These are phyloP conservation scores for Pelagophyceae sp. DNA, from an alignment of 352 stramenopile species.

Conservation along the genomic window DNA sequence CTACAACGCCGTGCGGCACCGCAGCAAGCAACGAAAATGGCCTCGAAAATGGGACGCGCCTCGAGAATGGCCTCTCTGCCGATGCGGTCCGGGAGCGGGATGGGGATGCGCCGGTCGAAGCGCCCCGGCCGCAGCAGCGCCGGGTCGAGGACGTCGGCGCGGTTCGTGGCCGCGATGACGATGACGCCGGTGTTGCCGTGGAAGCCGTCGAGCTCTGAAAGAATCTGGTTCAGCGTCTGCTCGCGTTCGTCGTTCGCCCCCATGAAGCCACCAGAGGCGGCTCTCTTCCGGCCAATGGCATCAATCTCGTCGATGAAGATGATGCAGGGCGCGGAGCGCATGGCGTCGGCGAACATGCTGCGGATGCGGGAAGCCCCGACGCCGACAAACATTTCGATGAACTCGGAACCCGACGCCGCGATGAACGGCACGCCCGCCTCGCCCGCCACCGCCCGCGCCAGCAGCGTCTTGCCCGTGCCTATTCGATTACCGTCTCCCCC, in stretches of 20 bases:
- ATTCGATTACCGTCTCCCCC: too few species aligned
- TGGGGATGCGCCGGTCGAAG: constrained; percentile 86
- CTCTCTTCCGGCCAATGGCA: constrained; percentile 68
- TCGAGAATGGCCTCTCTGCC: constrained; percentile 83
- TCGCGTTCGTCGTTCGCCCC: constrained; percentile 81
- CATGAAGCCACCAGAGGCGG: constrained; percentile 30
- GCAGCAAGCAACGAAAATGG: too few species aligned
- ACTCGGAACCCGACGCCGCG: constrained; percentile 74
- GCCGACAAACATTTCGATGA: constrained; percentile 75
- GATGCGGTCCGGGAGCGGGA: constrained; percentile 78
- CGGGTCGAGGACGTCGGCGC: constrained; percentile 83
- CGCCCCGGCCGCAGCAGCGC: constrained; percentile 82
- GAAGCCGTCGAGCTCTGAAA: constrained; percentile 89
- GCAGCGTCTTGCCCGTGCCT: constrained; percentile 64
- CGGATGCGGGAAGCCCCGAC: constrained; percentile 61
- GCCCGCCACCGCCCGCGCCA: constrained; percentile 62
- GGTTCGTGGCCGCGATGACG: constrained; percentile 93
- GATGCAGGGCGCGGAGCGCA: constrained; percentile 85
- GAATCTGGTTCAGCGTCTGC: constrained; percentile 86
- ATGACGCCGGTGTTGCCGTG: constrained; percentile 68
- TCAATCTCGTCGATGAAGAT: constrained; percentile 99
- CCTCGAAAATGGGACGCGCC: constrained; percentile 71
- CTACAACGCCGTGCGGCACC: too few species aligned
- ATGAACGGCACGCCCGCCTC: constrained; percentile 69
- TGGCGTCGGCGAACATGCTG: constrained; percentile 66